Evolutionary conservation across 371 early-diverging fungal species (phyloP).

Genomic region (Zychaea mexicana): DNA sequence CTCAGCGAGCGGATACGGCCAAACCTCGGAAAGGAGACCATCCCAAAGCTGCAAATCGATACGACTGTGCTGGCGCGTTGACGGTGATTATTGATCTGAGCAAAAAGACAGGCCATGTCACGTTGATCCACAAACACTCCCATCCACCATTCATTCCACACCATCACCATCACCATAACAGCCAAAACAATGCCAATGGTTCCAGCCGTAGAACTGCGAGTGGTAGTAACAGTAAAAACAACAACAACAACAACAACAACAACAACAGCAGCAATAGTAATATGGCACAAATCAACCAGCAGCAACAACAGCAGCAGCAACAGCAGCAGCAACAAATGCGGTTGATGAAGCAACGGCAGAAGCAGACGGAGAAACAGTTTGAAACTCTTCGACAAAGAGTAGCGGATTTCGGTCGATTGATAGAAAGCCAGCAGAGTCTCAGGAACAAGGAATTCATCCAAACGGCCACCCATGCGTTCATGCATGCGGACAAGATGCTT

Average conservation of each 20-base stretch:
- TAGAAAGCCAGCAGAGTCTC: constrained; percentile 38
- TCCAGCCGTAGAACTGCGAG: too few relatives aligned
- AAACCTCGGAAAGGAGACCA: constrained; percentile 48
- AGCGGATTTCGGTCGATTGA: constrained; percentile 30
- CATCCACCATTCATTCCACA: constrained; percentile 52
- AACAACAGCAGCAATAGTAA: background rate
- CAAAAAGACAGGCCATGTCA: constrained; percentile 45
- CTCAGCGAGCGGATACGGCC: constrained; percentile 48
- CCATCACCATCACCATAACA: constrained; percentile 28
- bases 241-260: background rate
- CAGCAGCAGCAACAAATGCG: constrained; percentile 9
- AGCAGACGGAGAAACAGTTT: constrained; percentile 35
- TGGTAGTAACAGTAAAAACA: constrained; percentile 8
- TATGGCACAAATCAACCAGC: background rate
- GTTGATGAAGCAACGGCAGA: constrained; percentile 23
- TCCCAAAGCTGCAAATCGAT: constrained; percentile 41
- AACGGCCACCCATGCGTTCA: constrained; percentile 36
- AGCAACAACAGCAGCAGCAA: background rate
- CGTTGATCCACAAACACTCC: constrained; percentile 42
- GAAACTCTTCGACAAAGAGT: constrained; percentile 34
- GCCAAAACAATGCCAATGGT: background rate
- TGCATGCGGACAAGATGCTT: constrained; percentile 41
- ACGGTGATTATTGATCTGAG: constrained; percentile 49
- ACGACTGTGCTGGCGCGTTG: constrained; percentile 49
- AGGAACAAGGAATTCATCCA: constrained; percentile 40